Base-by-base conservation (phyloP, 306 rosid species). In the Citrullus amarus region DNA sequence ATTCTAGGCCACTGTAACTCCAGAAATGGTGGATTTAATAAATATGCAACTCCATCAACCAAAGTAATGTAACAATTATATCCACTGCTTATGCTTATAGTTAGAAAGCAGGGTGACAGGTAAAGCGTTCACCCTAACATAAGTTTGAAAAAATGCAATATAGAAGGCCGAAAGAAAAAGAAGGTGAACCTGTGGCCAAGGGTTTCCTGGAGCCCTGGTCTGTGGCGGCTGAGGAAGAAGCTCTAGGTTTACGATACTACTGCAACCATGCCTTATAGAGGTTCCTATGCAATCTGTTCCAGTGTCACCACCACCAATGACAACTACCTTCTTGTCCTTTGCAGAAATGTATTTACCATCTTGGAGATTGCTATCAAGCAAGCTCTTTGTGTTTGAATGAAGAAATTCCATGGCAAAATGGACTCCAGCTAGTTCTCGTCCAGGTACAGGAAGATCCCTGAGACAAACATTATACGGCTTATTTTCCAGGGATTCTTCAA, bases 281-380 rank as follows among this genome's bases (percentile, higher is more conserved):
- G 99, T 96, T 51, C 98, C 99, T 2, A 96, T 90, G 91, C 99
- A 96, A 87, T 96, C 99, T 15, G 99, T 96, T 72, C 99, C 99
- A 10, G 99, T 96, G 89, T 96, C 99, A 80, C 99, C 99, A 11
- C 99, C 99, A 65, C 99, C 99, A 70, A 96, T 92, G 80, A 96
- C 97, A 32, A 96, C 97, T 58, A 96, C 91, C 69, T 91, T 96
- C 87, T 92, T 96, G 43, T 93, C 98, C 86, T 96, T 90, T 17
- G 99, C 98, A 78, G 99, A 96, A 74, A 96, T 96, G 83, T 88
- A 96, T 73, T 91, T 87, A 20, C 93, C 93, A 79, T 92, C 96
- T 78, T 88, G 70, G 14, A 89, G 96, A 81, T 88, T 84, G 88
- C 99, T 91, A 81, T 96, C 98, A 69, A 96, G 97, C 89, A 96